Percentiles rank a stretch among this genome's conserved stretches.
phyloP scores from a whole-genome alignment of 768 basidiomycete species.

The Russula foetens region DNA sequence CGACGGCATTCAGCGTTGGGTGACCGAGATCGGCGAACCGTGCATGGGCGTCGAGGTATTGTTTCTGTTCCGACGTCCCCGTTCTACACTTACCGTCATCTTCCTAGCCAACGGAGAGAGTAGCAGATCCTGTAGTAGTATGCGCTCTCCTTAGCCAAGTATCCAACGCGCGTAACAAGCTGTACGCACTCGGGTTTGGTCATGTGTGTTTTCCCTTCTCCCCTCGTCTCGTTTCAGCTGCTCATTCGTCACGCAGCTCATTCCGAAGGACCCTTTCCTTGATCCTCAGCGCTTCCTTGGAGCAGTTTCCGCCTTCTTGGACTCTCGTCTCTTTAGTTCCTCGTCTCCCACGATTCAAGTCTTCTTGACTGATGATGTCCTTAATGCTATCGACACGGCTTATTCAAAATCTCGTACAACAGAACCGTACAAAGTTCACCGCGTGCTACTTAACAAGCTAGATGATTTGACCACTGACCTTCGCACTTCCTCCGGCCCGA shows the following conservation, averaged over 20 bases:
- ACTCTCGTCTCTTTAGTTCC: conserved; percentile 11
- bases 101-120: conserved; percentile 55
- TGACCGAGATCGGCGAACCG: conserved; percentile 53
- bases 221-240: background rate
- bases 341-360: conserved; percentile 2
- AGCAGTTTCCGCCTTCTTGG: conserved; percentile 34
- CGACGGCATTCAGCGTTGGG: conserved; percentile 64
- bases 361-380: conserved; percentile 37
- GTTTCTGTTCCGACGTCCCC: background rate
- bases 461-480: conserved; percentile 42
- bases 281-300: conserved; percentile 51
- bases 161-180: conserved; percentile 58
- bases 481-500: conserved; percentile 23
- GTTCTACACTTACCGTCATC: background rate
- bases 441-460: conserved; percentile 52
- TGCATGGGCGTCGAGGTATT: conserved; percentile 54
- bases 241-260: conserved; percentile 22
- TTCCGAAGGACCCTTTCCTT: conserved; percentile 75
- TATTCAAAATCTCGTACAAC: conserved; percentile 40
- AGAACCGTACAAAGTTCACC: conserved; percentile 54
- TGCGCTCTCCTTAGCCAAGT: conserved; percentile 65
- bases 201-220: conserved; percentile 26
- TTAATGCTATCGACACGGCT: conserved; percentile 39
- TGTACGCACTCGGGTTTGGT: conserved; percentile 46
- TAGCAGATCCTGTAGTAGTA: conserved; percentile 65